Evolutionary conservation across 2,329 filamentous ascomycete species (phyloP), one percentile per base, ranked within the genome.

Genomic region (Clonostachys chloroleuca): DNA sequence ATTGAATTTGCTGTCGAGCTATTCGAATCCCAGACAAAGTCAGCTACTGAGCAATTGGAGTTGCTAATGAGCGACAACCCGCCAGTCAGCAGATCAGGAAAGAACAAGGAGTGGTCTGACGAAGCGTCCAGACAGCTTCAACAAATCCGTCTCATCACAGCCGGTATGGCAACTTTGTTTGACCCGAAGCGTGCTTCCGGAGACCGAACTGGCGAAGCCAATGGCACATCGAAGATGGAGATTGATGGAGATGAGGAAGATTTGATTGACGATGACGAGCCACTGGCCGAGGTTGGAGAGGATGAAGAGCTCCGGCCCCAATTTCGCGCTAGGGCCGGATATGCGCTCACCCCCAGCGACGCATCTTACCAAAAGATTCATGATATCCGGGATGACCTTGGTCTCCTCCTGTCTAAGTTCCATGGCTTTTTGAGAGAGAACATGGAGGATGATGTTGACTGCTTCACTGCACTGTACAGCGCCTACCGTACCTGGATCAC

Each of bases 31-130:
- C 92, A 97, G 65, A 86, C 87, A 6, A 82, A 82, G 48, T 84
- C 81, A 39, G 92, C 92, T 3, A 79, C 92, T 50, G 74, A 84
- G 49, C 83, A 89, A 51, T 70, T 99, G 12, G 80, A 82, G 52
- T 80, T 85, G 8, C 77, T 99, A n/a, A 95, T 90, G 60, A 85
- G 88, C 51, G 84, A 89, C 42, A 80, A 86, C 35, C 86, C 91
- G 2, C 86, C 84, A 3, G 86, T 97, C 46, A 95, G 91, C 65
- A 82, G 92, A 48, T 92, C 92, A 55, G 94, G 94, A 36, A 96
- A 92, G 63, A 95, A 95, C 56, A 99, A 97, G 67, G 92, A 96
- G 58, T 99, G 94, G 94, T 96, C 92, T 0, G 94, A 99, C 63
- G 95, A 99, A 63, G 86, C 97, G 30, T 92, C 91, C 3, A 78